Evolutionary conservation across 2,329 filamentous ascomycete genomes (phyloP), one percentile per base, ranked within the genome.

Genomic region (Pseudopyrenochaeta lycopersici): DNA sequence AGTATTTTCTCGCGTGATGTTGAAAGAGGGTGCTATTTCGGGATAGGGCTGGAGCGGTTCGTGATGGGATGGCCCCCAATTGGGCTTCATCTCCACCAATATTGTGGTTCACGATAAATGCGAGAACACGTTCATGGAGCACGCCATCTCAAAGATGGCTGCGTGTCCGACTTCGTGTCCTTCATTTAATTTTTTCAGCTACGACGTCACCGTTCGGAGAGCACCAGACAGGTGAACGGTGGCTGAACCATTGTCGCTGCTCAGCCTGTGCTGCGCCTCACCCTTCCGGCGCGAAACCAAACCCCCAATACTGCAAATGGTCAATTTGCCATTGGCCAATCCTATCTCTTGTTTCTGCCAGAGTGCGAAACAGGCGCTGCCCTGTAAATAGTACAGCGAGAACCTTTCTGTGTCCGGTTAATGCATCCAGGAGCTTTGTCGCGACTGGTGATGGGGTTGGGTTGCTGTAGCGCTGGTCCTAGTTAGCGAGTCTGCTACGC

Each of bases 311-410:
- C 52, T 30, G 43, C 54, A 52, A 52, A 45, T 40, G 32, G 46
- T 50, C 57, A 54, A 50, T 27, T 46, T 29, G 15, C 33, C 17
- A 9, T 12, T 38, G 35, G 43, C 66, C 66, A 70, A 70, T 69
- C n/a, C 40, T 7, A 4, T 9, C 1, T 15, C n/a, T 18, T 54
- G 51, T 70, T 70, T 70, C 64, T 71, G 68, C 67, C 68, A 51
- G 42, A 39, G 53, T 38, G 40, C 54, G 51, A 64, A 59, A 61
- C 62, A 21, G 43, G 66, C 64, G 65, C 59, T 58, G 62, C 64
- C 67, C 57, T 66, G 68, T 49, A 53, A 27, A 27, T 40, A 10
- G 46, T 42, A 23, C 54, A 50, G 29, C 44, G 38, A 46, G 36
- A n/a, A 27, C 30, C 39, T 29, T 21, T 35, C 43, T 47, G 39